Evolutionary conservation across 2,329 filamentous ascomycete genomes (phyloP).

Genomic region (Talaromyces rugulosus): DNA sequence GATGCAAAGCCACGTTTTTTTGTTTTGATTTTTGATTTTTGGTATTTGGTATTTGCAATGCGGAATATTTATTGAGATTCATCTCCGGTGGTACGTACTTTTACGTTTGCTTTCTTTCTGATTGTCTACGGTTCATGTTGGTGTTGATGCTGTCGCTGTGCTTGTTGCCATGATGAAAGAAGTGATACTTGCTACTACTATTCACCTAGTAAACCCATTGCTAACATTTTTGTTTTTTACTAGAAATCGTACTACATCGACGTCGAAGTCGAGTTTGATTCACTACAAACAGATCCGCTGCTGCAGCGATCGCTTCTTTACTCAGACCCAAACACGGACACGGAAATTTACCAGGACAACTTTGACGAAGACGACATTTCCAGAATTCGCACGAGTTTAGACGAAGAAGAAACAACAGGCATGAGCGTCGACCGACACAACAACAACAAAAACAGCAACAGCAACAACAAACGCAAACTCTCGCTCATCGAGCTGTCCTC

Average conservation of each 20-base stretch:
- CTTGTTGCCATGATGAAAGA: neutral
- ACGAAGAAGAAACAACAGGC: neutral
- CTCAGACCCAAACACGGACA: slow-evolving; percentile 12
- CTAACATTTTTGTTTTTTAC: neutral
- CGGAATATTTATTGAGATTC: neutral
- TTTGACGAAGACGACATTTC: neutral
- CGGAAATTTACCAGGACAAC: neutral
- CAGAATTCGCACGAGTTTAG: no score
- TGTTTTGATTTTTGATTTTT: neutral
- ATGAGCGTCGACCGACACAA: neutral
- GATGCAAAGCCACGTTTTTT: neutral
- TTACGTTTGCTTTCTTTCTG: neutral
- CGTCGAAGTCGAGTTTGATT: slow-evolving; percentile 16
- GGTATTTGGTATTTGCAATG: neutral
- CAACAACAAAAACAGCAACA: no score
- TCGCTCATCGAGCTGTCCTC: slow-evolving; percentile 15
- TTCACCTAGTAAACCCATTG: no score
- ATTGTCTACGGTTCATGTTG: neutral
- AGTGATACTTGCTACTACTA: neutral
- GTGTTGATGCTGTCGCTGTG: neutral
- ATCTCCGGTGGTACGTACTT: neutral
- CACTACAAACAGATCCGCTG: slow-evolving; percentile 19
- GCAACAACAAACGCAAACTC: slow-evolving; percentile 25
- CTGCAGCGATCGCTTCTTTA: slow-evolving; percentile 21
- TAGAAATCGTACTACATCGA: slow-evolving; percentile 12